These are phyloP conservation scores for Scleromitrula shiraiana DNA, from an alignment of 2,329 filamentous ascomycete species.

Conservation along the genomic window DNA sequence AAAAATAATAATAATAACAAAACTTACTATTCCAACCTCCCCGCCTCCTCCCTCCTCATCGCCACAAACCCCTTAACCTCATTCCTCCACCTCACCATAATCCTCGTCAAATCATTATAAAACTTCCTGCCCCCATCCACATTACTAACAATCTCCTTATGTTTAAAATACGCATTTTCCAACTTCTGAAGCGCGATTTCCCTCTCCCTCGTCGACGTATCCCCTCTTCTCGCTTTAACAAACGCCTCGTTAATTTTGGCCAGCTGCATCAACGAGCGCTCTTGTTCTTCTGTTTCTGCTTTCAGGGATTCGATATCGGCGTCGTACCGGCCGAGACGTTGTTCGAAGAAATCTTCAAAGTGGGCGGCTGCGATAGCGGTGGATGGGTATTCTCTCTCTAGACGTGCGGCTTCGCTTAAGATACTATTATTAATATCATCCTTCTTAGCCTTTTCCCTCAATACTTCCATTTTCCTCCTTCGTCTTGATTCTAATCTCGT, in stretches of 20 bases:
- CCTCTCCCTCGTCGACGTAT: conserved; percentile 59
- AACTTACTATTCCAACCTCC: conserved; percentile 69
- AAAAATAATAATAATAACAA: no score
- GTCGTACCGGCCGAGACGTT: conserved; percentile 70
- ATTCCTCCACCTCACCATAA: conserved; percentile 79
- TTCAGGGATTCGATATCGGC: conserved; percentile 62
- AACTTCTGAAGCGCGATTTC: conserved; percentile 81
- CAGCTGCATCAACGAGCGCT: conserved; percentile 59
- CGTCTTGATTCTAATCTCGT: conserved; percentile 74
- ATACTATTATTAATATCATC: conserved; percentile 89
- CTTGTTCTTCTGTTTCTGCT: conserved; percentile 69
- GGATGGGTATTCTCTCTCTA: conserved; percentile 80
- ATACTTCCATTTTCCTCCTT: conserved; percentile 66
- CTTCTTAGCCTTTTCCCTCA: conserved; percentile 70
- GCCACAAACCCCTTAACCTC: conserved; percentile 72
- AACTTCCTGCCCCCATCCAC: conserved; percentile 89
- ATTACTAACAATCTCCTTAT: conserved; percentile 91
- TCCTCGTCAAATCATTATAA: conserved; percentile 89
- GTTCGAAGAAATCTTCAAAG: conserved; percentile 86
- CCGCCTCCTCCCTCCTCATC: conserved; percentile 71
- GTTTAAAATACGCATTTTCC: conserved; percentile 88
- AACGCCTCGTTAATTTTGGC: conserved; percentile 73
- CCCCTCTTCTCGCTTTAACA: conserved; percentile 53
- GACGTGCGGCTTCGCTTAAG: conserved; percentile 69
- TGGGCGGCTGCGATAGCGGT: conserved; percentile 79